Evolutionary conservation across 768 basidiomycete species (phyloP).

Genomic region (Mycena epipterygia): DNA sequence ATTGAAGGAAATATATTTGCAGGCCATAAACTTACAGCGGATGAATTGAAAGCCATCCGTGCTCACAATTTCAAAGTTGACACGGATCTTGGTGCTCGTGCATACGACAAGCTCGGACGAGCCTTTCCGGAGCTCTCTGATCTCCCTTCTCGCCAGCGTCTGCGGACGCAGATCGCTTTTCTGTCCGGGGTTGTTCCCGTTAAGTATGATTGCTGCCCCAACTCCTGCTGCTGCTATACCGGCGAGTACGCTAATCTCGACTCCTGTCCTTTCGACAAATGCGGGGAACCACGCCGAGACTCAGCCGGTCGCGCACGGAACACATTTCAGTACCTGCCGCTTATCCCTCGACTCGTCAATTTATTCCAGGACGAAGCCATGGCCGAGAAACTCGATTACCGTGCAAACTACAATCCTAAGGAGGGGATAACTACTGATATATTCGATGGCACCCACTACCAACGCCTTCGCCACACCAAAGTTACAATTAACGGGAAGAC

Average conservation of each 20-base stretch:
- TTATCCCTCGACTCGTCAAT: constrained; percentile 47
- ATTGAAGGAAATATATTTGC: neutral
- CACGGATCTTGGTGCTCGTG: neutral
- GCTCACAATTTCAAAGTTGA: constrained; percentile 17
- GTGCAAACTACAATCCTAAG: constrained; percentile 4
- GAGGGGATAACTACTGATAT: constrained; percentile 36
- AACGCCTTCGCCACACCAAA: constrained; percentile 18
- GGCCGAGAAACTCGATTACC: constrained; percentile 40
- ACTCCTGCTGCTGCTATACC: constrained; percentile 13
- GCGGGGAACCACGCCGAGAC: neutral
- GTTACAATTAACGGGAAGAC: constrained; percentile 40
- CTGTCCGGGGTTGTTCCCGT: neutral
- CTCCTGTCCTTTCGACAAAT: neutral
- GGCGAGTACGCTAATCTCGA: constrained; percentile 2
- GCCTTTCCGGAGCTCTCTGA: neutral
- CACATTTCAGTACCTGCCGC: constrained; percentile 37
- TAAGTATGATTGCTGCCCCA: neutral
- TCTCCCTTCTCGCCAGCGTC: neutral
- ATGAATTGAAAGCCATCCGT: constrained; percentile 6
- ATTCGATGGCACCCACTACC: constrained; percentile 48
- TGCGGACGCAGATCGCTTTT: neutral
- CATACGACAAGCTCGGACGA: neutral
- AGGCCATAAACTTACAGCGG: constrained; percentile 11
- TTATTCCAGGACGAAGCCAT: constrained; percentile 31
- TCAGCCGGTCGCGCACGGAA: neutral